Percentiles rank a stretch among this genome's conserved stretches.
Conservation (phyloP, 495 filamentous ascomycete species). For the Penicillium nucicola region DNA sequence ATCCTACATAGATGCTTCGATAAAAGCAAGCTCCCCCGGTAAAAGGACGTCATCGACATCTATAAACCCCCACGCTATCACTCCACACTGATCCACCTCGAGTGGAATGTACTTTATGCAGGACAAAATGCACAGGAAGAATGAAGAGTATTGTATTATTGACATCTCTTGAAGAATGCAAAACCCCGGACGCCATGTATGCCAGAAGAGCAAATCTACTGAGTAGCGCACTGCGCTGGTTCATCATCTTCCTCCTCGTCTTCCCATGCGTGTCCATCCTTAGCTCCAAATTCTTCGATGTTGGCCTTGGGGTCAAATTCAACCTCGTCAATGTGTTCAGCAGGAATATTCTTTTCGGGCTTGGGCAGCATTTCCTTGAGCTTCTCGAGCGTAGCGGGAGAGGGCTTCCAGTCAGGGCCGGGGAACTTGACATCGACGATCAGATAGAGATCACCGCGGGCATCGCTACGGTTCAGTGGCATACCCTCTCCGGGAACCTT, state of each 20-base stretch:
- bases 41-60: too few species aligned
- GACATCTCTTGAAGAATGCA: conserved; percentile 12
- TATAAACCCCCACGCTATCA: background rate
- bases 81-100: background rate
- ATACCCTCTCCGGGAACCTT: conserved; percentile 89
- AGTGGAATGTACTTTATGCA: too few species aligned
- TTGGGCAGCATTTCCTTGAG: conserved; percentile 73
- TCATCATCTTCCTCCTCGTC: conserved; percentile 70
- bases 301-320: conserved; percentile 76
- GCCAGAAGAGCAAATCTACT: conserved; percentile 53
- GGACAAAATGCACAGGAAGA: background rate
- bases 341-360: conserved; percentile 54
- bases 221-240: conserved; percentile 76
- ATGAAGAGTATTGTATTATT: background rate
- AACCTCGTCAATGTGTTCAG: conserved; percentile 80
- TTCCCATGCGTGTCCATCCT: conserved; percentile 71
- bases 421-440: conserved; percentile 86
- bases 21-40: too few species aligned
- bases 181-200: conserved; percentile 27
- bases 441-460: conserved; percentile 83
- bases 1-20: too few species aligned
- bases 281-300: conserved; percentile 73
- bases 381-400: conserved; percentile 60
- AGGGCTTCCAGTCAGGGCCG: conserved; percentile 74
- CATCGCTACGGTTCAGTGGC: conserved; percentile 82